These are phyloP conservation scores for Coemansia sp. DNA, from an alignment of 192 early-diverging fungal genomes.

Conservation along the genomic window DNA sequence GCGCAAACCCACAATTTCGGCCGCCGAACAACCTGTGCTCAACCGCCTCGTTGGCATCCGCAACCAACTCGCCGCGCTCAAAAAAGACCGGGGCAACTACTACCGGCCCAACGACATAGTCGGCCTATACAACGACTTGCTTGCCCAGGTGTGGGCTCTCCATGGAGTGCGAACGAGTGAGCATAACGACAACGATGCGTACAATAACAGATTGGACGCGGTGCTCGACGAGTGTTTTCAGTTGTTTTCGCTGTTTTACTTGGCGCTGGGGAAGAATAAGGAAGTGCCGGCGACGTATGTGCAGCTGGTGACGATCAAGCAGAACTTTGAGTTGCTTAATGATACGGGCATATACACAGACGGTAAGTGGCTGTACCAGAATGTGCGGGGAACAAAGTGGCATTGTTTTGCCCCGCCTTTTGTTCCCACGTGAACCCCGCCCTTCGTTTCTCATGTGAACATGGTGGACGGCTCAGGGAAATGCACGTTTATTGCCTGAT, in stretches of 20 bases:
- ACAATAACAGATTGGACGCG: slow-evolving; percentile 61
- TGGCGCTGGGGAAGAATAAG: slow-evolving; percentile 71
- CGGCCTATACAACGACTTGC: slow-evolving; percentile 61
- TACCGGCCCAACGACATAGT: slow-evolving; percentile 64
- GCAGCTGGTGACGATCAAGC: slow-evolving; percentile 72
- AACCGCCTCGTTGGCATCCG: slow-evolving; percentile 64
- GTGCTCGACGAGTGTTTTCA: slow-evolving; percentile 75
- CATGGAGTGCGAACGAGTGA: slow-evolving; percentile 51
- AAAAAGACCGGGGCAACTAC: slow-evolving; percentile 70
- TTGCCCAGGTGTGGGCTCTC: slow-evolving; percentile 44
- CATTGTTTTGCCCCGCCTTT: background rate
- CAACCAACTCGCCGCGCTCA: slow-evolving; percentile 67
- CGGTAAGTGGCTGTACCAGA: slow-evolving; percentile 37
- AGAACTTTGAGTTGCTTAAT: slow-evolving; percentile 61
- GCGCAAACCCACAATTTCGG: slow-evolving; percentile 23
- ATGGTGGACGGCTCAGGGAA: slow-evolving; percentile 7
- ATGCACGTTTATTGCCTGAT: background rate
- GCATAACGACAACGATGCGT: slow-evolving; percentile 54
- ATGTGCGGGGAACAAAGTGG: too few relatives aligned
- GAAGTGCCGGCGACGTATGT: slow-evolving; percentile 76
- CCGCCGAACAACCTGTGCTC: slow-evolving; percentile 63
- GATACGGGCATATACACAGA: slow-evolving; percentile 61
- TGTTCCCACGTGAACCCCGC: slow-evolving; percentile 7
- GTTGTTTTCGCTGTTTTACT: slow-evolving; percentile 72
- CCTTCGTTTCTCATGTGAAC: too few relatives aligned